Evolutionary conservation across 352 stramenopile genomes (phyloP).

Genomic region (Globisporangium spinosum): DNA sequence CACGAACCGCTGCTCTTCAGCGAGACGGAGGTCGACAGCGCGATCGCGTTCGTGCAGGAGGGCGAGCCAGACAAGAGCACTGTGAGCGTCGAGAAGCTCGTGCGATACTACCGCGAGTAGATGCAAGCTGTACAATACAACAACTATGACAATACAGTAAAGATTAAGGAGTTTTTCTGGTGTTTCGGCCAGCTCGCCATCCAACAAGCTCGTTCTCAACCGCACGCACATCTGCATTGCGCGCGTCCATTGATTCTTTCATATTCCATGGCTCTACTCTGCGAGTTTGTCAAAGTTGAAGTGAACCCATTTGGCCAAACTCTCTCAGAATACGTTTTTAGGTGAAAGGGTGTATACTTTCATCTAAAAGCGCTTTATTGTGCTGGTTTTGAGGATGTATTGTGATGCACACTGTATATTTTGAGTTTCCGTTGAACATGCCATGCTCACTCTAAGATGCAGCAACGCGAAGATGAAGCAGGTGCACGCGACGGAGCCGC

Average conservation of each 20-base stretch:
- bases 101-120: conserved; percentile 18
- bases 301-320: no score
- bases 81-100: conserved; percentile 60
- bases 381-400: background rate
- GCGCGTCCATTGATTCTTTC: no score
- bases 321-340: no score
- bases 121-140: background rate
- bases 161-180: background rate
- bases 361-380: no score
- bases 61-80: conserved; percentile 18
- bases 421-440: background rate
- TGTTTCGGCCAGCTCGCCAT: no score
- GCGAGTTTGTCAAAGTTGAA: no score
- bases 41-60: conserved; percentile 44
- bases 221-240: no score
- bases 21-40: conserved; percentile 58
- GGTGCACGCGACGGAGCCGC: background rate
- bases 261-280: no score
- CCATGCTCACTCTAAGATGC: background rate
- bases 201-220: background rate
- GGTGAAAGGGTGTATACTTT: no score
- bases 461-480: background rate
- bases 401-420: background rate
- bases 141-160: background rate
- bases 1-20: conserved; percentile 82